phyloP scores from a whole-genome alignment of 805 yeast species.

The Kodamaea hsintzibuensis region DNA sequence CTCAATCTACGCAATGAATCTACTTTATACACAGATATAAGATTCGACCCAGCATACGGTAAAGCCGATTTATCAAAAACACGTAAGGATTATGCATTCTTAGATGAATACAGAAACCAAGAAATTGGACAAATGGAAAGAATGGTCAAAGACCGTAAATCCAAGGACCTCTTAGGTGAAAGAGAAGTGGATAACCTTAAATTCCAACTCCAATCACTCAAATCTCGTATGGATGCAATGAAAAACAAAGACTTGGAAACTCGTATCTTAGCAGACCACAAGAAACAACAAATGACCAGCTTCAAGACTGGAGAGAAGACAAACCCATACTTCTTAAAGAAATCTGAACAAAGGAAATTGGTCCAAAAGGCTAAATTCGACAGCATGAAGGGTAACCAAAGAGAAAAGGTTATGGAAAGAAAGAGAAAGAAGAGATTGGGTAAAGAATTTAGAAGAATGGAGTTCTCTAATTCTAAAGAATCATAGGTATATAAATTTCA shows the following conservation, averaged over 20 bases:
- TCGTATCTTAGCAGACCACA: constrained; percentile 61
- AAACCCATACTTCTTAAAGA: constrained; percentile 59
- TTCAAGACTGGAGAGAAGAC: constrained; percentile 51
- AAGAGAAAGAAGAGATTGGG: constrained; percentile 85
- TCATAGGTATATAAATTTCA: too few relatives aligned
- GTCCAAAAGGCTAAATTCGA: constrained; percentile 79
- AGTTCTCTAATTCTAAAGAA: constrained; percentile 27
- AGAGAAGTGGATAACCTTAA: constrained; percentile 55
- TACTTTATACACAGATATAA: constrained; percentile 69
- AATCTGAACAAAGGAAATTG: constrained; percentile 70
- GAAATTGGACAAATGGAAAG: constrained; percentile 66
- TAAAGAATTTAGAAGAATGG: constrained; percentile 65
- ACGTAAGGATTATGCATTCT: constrained; percentile 77
- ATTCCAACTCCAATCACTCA: constrained; percentile 59
- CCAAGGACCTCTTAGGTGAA: constrained; percentile 38
- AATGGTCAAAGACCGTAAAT: constrained; percentile 56
- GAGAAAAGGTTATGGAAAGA: constrained; percentile 82
- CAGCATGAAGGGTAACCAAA: constrained; percentile 65
- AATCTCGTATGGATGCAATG: constrained; percentile 65
- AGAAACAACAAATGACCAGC: constrained; percentile 48
- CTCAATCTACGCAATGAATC: constrained; percentile 41
- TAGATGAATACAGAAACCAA: constrained; percentile 78
- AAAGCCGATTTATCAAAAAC: constrained; percentile 68
- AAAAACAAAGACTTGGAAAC: constrained; percentile 75
- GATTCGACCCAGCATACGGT: constrained; percentile 91